Evolutionary conservation across 2,329 filamentous ascomycete species (phyloP).

Genomic region (Ceratocystis colombiana): DNA sequence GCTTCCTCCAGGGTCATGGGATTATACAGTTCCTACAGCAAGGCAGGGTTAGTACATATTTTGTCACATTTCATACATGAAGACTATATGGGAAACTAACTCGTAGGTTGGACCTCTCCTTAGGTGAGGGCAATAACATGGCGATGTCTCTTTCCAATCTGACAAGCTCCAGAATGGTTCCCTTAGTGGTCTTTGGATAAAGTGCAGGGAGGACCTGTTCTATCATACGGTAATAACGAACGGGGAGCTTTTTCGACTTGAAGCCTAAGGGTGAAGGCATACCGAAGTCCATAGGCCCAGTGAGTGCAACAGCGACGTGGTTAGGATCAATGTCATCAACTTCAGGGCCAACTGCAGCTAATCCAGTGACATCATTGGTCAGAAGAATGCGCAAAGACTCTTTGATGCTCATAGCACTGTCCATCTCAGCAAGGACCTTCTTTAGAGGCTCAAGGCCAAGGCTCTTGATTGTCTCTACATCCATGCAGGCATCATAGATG

Average conservation of each 20-base stretch:
- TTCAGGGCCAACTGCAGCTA: conserved; percentile 33
- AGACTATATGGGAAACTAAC: conserved; percentile 22
- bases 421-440: conserved; percentile 44
- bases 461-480: conserved; percentile 47
- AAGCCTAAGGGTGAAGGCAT: conserved; percentile 54
- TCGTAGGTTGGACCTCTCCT: conserved; percentile 52
- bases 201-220: conserved; percentile 30
- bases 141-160: conserved; percentile 54
- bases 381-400: conserved; percentile 41
- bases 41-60: too few species aligned
- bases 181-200: conserved; percentile 33
- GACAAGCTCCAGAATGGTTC: conserved; percentile 38
- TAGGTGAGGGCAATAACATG: conserved; percentile 43
- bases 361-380: conserved; percentile 37
- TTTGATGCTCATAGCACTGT: conserved; percentile 30
- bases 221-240: conserved; percentile 38
- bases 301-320: conserved; percentile 33
- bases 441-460: conserved; percentile 47
- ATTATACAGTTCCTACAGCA: conserved; percentile 47
- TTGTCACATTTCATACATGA: too few species aligned
- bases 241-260: conserved; percentile 40
- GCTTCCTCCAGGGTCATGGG: conserved; percentile 49
- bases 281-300: conserved; percentile 43
- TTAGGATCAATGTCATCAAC: conserved; percentile 39
- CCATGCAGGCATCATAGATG: conserved; percentile 56